Evolutionary conservation across 768 basidiomycete genomes (phyloP), one percentile per base, ranked within the genome.

Genomic region (Auricularia sp.): DNA sequence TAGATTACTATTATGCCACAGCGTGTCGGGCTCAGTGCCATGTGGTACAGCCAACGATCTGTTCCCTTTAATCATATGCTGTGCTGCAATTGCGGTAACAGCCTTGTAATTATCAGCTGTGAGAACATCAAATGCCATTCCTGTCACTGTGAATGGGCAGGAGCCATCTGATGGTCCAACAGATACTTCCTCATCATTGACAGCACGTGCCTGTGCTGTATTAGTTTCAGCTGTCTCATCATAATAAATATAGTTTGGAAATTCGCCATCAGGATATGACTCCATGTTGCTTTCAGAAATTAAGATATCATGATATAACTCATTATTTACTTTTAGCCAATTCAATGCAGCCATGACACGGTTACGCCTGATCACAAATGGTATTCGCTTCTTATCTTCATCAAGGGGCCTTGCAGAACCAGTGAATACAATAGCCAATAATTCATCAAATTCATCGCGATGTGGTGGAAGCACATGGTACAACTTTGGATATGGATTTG

Each of bases 71-170:
- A 73, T 67, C 21, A 77, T 67, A 63, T 77, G 72, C 33, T 68
- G 37, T 1, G 75, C 34, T 0, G 77, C 77, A 10, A 65, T 62
- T 0, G 67, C 69, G 58, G 73, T 73, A 1, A 72, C 42, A 10
- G 63, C 62, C 3, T 67, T 65, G 0, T 70, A 47, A 0, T 71
- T 44, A 59, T 75, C 70, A 6, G 67, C 67, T 3, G 65, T 39
- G 10, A 74, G 65, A 7, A 73, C 65, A 6, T 71, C 67, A 0
- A 71, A 76, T 39, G 71, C 71, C 0, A 81, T 16, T 1, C 75
- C 75, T 71, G 79, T 76, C 3, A 80, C 77, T 13, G 71, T 69
- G 65, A 80, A 78, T 0, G 77, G 70, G 67, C 78, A 79, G 1
- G 66, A 59, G 0, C 78, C 79, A 7, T 67, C 65, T 70, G 5